Conservation (phyloP, 2,329 filamentous ascomycete species). For the Neopestalotiopsis sp. region DNA sequence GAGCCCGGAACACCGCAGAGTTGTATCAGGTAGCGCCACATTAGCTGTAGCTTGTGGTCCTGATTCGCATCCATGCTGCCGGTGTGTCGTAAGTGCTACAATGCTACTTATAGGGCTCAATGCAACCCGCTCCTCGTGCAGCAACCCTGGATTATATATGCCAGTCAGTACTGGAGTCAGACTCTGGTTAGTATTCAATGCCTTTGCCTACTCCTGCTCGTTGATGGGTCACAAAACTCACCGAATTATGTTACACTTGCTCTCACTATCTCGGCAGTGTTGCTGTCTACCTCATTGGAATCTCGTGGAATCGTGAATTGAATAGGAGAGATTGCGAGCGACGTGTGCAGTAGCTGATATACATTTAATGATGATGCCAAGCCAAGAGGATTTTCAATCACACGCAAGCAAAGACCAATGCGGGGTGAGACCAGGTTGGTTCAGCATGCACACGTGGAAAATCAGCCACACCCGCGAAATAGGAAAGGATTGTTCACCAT, state of each 20-base stretch:
- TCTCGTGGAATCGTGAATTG: no score
- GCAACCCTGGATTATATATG: no score
- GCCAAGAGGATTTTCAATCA: neutral
- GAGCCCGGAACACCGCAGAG: slow-evolving; percentile 35
- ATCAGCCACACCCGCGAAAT: neutral
- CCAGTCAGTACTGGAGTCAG: no score
- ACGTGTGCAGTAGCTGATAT: neutral
- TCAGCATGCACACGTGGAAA: neutral
- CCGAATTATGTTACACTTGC: no score
- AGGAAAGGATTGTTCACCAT: neutral
- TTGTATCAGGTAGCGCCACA: neutral
- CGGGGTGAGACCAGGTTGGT: neutral
- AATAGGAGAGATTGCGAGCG: no score
- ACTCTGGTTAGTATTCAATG: no score
- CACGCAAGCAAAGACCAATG: neutral
- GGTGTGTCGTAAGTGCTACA: neutral
- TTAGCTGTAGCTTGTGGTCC: slow-evolving; percentile 8
- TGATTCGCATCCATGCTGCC: neutral
- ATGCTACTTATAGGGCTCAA: no score
- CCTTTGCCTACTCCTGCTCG: no score
- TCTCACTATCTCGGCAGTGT: no score
- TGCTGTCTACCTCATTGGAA: no score
- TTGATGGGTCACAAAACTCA: no score
- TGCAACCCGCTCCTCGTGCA: no score
- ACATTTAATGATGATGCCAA: neutral